Base-by-base conservation (phyloP, 495 filamentous ascomycete genomes). In the Friedmanniomyces simplex region DNA sequence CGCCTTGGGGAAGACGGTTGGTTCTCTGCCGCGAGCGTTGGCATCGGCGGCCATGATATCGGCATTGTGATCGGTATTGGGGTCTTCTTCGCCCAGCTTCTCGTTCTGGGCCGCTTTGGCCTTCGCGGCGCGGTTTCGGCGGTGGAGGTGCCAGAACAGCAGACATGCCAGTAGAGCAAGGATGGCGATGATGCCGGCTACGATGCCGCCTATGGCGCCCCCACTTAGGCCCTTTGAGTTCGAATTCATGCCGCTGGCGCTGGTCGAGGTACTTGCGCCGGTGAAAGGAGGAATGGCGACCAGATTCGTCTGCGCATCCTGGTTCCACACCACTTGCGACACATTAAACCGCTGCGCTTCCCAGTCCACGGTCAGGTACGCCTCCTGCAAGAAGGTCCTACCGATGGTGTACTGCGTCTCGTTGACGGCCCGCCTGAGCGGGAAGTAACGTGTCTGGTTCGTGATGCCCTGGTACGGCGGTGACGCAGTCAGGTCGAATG, bases 301-400 rank as follows among this genome's bases (percentile, higher is more conserved):
- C 20, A 71, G 60, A 24, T 66, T 58, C 45, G 52, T 3, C 20
- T 49, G 16, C 14, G 59, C 52, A 20, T 50, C 59, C 25, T 55
- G 50, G 12, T 57, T 30, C 61, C 61, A 63, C 20, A 21, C 30
- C 18, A 42, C 49, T 55, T 70, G 69, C 18, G 69, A 66, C 14
- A 72, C 56, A 55, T 64, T 68, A 55, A 72, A 70, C 16, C 57
- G 61, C 37, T 61, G 58, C 5, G 60, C 54, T 25, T 70, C 68
- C 54, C 65, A 68, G 32, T 70, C 61, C 2, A 61, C 64, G n/a
- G 59, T 62, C 13, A 72, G 24, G 42, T 72, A 66, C 1, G 67
- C 69, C 30, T 69, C 65, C 39, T 71, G 67, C 10, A 71, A 54
- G 50, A 71, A 71, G 0, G 66, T 65, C 22, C 69, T 66, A 28